Base-by-base conservation (phyloP, 2,329 filamentous ascomycete species). In the Dothideomycetes sp. region DNA sequence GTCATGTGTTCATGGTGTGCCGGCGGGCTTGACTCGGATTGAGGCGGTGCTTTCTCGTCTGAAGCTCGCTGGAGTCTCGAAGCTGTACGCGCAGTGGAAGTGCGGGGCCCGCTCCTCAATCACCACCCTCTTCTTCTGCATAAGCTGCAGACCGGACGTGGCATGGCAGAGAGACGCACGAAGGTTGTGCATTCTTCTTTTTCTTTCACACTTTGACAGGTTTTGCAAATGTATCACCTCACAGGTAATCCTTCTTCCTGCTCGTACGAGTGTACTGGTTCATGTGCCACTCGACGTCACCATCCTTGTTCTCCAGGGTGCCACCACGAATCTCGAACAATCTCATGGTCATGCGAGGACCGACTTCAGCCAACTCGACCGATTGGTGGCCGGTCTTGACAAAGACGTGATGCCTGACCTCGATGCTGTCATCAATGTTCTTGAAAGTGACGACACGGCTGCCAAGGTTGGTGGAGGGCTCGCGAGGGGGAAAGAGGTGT, bases 261-360 rank as follows among this genome's bases (percentile, higher is more conserved):
- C 82, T 81, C 11, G 89, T 96, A 50, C 91, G 73, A 7, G 89
- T 98, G 61, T 94, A 98, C 57, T 95, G 89, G 45, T 85, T 93
- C 47, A 98, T 70, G 47, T 91, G 83, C 91, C 91, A 98, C 64
- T 98, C 91, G 4, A 93, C 79, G 62, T 98, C 91, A 3, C 89
- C 89, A 49, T 93, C 84, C 61, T 93, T 93, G 55, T 88, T 94
- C 57, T 96, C 91, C 44, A 95, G 67, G 3, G 89, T 94, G 12
- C 91, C 89, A 38, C 81, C 81, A 34, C 88, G 74, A 45, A 98
- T 94, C 65, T 96, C 86, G 56, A 96, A 98, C 38, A 87, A 68
- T 49, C 86, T 73, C 86, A 96, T 91, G n/a, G 87, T 94, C 85
- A 96, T 94, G 42, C 91, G 73, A 1, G 91, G 91, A 0, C 89